These are phyloP conservation scores for Hanseniaspora taiwanica DNA, from an alignment of 805 yeast genomes.

Conservation along the genomic window DNA sequence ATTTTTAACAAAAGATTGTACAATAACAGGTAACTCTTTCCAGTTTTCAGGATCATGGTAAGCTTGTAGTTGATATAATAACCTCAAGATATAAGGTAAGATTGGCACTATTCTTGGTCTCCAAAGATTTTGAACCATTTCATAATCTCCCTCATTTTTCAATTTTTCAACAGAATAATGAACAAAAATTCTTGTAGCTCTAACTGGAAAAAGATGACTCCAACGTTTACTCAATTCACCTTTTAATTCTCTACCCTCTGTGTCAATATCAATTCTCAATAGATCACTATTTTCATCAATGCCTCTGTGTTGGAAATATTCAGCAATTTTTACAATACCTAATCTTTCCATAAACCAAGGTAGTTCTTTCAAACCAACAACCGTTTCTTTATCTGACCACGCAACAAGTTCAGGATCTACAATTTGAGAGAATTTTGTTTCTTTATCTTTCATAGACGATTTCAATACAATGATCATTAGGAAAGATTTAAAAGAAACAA, in stretches of 20 bases:
- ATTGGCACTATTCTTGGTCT: constrained; percentile 87
- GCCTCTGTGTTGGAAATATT: constrained; percentile 72
- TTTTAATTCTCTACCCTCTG: constrained; percentile 64
- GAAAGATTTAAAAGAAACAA: constrained; percentile 87
- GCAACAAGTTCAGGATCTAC: constrained; percentile 89
- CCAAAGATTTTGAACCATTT: constrained; percentile 62
- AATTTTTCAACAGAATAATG: constrained; percentile 92
- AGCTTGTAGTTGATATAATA: constrained; percentile 82
- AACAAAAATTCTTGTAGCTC: constrained; percentile 88
- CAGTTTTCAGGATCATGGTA: constrained; percentile 91
- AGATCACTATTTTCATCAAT: constrained; percentile 68
- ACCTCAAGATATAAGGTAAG: constrained; percentile 77
- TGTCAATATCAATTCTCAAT: constrained; percentile 76
- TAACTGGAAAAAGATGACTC: constrained; percentile 87
- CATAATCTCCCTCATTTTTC: constrained; percentile 63
- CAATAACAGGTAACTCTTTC: constrained; percentile 76
- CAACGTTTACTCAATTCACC: constrained; percentile 76
- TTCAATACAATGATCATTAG: constrained; percentile 83
- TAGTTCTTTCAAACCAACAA: constrained; percentile 75
- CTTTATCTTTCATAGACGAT: constrained; percentile 58
- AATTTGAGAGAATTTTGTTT: constrained; percentile 65
- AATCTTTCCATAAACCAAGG: constrained; percentile 98
- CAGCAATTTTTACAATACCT: constrained; percentile 88
- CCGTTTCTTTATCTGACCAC: constrained; percentile 87
- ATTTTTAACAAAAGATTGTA: constrained; percentile 80